phyloP scores from a whole-genome alignment of 768 basidiomycete genomes.

The Rhizopogon rudus region DNA sequence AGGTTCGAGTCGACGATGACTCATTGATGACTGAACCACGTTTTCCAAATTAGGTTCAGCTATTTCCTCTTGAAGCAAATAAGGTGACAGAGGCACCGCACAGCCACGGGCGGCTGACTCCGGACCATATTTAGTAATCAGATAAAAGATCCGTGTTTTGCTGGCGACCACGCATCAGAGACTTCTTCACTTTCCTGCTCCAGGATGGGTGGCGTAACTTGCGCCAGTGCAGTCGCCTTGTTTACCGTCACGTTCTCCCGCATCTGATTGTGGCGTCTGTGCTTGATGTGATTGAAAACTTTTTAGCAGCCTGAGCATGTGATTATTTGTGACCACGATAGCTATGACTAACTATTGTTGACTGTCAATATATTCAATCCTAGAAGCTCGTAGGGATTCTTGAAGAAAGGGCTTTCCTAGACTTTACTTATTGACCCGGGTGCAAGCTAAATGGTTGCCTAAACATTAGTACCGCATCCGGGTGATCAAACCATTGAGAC shows the following conservation, averaged over 20 bases:
- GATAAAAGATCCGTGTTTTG: background rate
- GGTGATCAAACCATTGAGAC: too few species aligned
- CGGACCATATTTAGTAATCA: background rate
- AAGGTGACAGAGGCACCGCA: slow-evolving; percentile 21
- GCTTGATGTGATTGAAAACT: background rate
- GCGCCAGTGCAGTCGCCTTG: background rate
- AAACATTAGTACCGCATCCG: too few species aligned
- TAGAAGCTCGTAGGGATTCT: background rate
- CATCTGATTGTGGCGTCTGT: background rate
- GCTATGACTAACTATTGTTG: too few species aligned
- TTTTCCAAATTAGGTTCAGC: slow-evolving; percentile 19
- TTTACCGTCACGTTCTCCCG: background rate
- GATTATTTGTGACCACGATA: background rate
- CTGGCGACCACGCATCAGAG: slow-evolving; percentile 2
- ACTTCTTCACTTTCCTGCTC: too few species aligned
- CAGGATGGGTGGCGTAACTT: too few species aligned
- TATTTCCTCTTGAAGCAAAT: slow-evolving; percentile 21
- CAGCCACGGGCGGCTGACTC: slow-evolving; percentile 19
- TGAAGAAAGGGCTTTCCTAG: background rate
- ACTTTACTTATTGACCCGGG: too few species aligned
- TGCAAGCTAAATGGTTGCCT: too few species aligned
- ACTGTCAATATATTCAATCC: background rate
- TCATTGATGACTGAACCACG: slow-evolving; percentile 7
- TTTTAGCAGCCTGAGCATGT: background rate
- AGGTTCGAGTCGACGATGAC: background rate